These are phyloP conservation scores for Exophiala xenobiotica DNA, from an alignment of 2,329 filamentous ascomycete genomes.

Conservation along the genomic window DNA sequence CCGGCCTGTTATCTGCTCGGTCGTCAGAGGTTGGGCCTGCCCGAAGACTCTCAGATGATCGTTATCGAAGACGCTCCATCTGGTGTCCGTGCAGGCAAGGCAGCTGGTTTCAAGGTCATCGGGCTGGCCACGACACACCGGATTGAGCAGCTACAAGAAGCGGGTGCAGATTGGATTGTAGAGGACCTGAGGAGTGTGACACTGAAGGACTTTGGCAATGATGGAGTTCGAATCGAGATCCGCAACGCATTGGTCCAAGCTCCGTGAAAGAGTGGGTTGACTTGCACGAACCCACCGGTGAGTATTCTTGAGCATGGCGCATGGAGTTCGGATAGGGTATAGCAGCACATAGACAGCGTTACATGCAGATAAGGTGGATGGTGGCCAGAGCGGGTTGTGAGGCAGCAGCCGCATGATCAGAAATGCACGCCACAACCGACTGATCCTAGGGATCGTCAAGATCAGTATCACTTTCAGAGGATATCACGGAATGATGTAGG, in stretches of 20 bases:
- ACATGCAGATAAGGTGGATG: conserved; percentile 3
- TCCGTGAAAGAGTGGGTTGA: not conserved
- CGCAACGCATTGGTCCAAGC: conserved; percentile 22
- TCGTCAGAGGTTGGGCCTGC: conserved; percentile 57
- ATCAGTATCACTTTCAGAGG: too few relatives aligned
- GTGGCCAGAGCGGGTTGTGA: not conserved
- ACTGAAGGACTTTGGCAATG: conserved; percentile 44
- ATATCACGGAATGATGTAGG: too few relatives aligned
- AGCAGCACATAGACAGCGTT: not conserved
- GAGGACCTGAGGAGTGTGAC: conserved; percentile 72
- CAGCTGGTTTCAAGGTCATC: conserved; percentile 79
- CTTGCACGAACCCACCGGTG: not conserved
- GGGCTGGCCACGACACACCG: conserved; percentile 84
- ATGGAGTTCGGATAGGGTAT: not conserved
- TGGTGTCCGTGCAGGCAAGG: conserved; percentile 79
- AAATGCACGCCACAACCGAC: conserved; percentile 5
- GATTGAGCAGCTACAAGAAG: conserved; percentile 66
- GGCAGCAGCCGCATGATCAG: conserved; percentile 13
- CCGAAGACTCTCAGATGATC: conserved; percentile 56
- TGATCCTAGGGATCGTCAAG: too few relatives aligned
- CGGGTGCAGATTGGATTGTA: conserved; percentile 86
- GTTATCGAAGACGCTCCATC: conserved; percentile 89
- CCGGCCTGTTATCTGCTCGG: conserved; percentile 72
- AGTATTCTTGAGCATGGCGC: conserved; percentile 18
- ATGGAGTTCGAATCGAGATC: conserved; percentile 24